Base-by-base conservation (phyloP, 352 stramenopile genomes). In the Pythium phragmitis region DNA sequence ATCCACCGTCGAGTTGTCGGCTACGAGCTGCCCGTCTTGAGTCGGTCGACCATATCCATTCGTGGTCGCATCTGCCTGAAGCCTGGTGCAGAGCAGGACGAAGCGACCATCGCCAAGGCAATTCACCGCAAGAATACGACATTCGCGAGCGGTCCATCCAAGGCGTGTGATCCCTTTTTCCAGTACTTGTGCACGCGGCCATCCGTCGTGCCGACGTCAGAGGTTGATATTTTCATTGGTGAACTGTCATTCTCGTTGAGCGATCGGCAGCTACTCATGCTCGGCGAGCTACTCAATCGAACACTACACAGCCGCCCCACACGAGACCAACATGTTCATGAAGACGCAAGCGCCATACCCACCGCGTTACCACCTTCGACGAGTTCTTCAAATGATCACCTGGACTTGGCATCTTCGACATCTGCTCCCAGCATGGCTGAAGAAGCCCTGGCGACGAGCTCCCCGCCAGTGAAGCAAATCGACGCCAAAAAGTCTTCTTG, bases 1-100 rank as follows among this genome's bases (percentile, higher is more conserved):
- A 74, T 91, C 28, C 82, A 82, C 21, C 82, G 86, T 5, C 88
- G 88, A 57, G 85, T 92, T 11, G 57, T 91, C 23, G 85, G 87
- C 4, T 95, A 95, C 54, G 87, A 95, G 60, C 63, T 95, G 3
- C 87, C 85, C 0, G 80, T 95, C 14, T 62, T 95, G 19, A 89
- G 73, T 60, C 71, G 87, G 50, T 90, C 85, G 8, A 90, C 77
- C 0, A 72, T 84, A 16, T 90, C 81, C 5, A 63, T 83, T n/a
- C 82, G 84, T 42, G 75, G 64, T 8, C 84, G 83, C 34, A 39
- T 90, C 17, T 59, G 75, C 36, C 52, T 92, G 19, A 85, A 87
- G 19, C 57, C 76, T 2, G 75, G 67, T 26, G 67, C 56, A 7
- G 39, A 71, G 17, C 54, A 68, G 37, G 30, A 57, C 23, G 46